These are phyloP conservation scores for Gigaspora rosea DNA, from an alignment of 192 early-diverging fungal species.

Conservation along the genomic window DNA sequence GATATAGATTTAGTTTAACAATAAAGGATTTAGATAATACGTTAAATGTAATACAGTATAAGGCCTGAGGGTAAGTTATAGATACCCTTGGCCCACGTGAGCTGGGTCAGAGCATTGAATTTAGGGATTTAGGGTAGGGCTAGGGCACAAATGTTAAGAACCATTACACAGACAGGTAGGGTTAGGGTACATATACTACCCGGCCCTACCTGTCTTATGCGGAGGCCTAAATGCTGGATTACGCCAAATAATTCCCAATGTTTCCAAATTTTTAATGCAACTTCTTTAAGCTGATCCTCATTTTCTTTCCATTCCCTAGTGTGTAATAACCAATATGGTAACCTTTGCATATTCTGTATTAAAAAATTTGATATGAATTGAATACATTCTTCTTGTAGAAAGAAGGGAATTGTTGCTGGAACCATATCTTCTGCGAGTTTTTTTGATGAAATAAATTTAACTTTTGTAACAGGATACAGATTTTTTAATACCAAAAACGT, in stretches of 20 bases:
- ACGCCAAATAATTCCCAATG: neutral
- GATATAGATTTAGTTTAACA: no score
- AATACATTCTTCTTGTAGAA: constrained; percentile 10
- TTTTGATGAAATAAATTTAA: neutral
- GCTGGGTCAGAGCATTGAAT: no score
- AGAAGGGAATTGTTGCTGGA: neutral
- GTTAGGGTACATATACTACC: no score
- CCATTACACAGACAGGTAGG: no score
- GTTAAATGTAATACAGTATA: no score
- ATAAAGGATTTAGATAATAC: no score
- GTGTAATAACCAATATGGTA: neutral
- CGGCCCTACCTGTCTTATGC: no score
- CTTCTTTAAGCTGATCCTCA: neutral
- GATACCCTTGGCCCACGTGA: no score
- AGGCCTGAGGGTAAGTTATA: no score
- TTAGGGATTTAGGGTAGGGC: no score
- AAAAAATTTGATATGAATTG: constrained; percentile 20
- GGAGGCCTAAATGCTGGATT: constrained; percentile 18
- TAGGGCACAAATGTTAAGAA: no score
- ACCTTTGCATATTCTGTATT: neutral
- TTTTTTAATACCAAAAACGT: neutral
- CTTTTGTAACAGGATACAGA: neutral
- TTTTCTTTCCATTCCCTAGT: constrained; percentile 6
- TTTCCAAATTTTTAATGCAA: neutral
- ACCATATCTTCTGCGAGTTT: no score